phyloP scores from a whole-genome alignment of 768 basidiomycete genomes.

The Sporobolomyces phaffii region DNA sequence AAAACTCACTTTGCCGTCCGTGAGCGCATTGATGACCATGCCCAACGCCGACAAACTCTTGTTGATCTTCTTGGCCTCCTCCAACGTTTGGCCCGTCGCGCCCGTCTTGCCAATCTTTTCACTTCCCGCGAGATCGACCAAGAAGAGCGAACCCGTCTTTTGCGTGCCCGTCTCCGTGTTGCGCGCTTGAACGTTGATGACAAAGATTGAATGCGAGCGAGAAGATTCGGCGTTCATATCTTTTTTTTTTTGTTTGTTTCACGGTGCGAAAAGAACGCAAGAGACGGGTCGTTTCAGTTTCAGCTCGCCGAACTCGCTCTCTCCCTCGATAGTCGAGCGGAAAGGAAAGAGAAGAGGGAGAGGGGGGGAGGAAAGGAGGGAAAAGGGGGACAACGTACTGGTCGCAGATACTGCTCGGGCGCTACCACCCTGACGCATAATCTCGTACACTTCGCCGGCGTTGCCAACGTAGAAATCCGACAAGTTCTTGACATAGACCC shows the following conservation, averaged over 20 bases:
- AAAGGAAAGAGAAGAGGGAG: too few relatives aligned
- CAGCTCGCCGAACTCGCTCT: too few relatives aligned
- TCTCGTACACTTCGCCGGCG: constrained; percentile 92
- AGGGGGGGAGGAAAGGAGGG: neutral
- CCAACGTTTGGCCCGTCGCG: constrained; percentile 94
- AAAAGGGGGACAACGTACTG: constrained; percentile 55
- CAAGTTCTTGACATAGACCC: constrained; percentile 95
- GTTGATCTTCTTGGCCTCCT: constrained; percentile 99
- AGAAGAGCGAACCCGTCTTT: constrained; percentile 93
- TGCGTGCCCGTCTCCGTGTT: constrained; percentile 93
- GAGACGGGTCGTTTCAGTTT: too few relatives aligned
- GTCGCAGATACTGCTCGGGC: constrained; percentile 89
- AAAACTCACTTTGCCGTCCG: constrained; percentile 77
- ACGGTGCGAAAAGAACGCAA: too few relatives aligned
- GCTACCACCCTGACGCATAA: constrained; percentile 92
- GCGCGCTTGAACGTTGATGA: constrained; percentile 92
- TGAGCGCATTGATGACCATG: constrained; percentile 98
- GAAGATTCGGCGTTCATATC: constrained; percentile 99
- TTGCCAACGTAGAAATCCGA: constrained; percentile 97
- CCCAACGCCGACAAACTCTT: constrained; percentile 94
- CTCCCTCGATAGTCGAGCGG: too few relatives aligned
- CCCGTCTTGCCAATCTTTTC: constrained; percentile 99
- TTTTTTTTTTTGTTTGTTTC: too few relatives aligned
- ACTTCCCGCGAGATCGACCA: constrained; percentile 95
- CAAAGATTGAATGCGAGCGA: constrained; percentile 96